Evolutionary conservation across 1,139 yeast species (phyloP).

Genomic region (Saccharomyces uvarum): DNA sequence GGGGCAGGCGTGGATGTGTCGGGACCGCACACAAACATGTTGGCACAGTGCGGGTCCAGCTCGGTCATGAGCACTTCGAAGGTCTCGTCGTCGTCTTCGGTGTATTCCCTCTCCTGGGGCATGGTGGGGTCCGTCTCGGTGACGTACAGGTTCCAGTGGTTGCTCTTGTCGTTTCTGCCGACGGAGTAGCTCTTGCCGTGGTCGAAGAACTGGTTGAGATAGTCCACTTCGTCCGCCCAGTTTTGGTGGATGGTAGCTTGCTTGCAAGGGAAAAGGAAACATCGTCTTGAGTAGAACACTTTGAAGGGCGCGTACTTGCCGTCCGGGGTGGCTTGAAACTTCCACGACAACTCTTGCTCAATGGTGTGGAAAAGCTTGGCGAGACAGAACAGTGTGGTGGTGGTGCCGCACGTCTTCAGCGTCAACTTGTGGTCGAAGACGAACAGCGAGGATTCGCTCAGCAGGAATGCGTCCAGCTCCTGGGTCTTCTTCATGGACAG

Average conservation of each 20-base stretch:
- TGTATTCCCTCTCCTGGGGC: constrained; percentile 11
- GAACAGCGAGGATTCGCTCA: constrained; percentile 85
- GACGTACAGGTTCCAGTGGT: constrained; percentile 83
- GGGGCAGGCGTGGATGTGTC: constrained; percentile 39
- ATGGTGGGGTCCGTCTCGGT: constrained; percentile 38
- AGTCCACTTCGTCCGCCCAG: constrained; percentile 75
- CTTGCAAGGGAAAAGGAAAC: constrained; percentile 85
- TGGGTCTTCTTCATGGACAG: constrained; percentile 66
- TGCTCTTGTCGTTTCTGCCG: constrained; percentile 68
- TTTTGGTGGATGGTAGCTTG: constrained; percentile 76
- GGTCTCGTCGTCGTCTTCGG: constrained; percentile 51
- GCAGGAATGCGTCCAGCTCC: constrained; percentile 71
- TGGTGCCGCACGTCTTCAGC: constrained; percentile 93
- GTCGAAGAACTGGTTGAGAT: constrained; percentile 56
- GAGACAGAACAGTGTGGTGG: constrained; percentile 78
- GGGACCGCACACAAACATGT: constrained; percentile 53
- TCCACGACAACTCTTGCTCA: constrained; percentile 35
- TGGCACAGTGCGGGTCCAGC: constrained; percentile 51
- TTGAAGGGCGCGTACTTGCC: constrained; percentile 41
- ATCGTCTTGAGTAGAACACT: constrained; percentile 82
- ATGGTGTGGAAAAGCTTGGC: constrained; percentile 54
- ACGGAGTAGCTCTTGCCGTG: constrained; percentile 67
- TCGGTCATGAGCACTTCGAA: constrained; percentile 91
- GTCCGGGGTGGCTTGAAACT: constrained; percentile 23
- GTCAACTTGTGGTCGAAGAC: constrained; percentile 81